Conservation (phyloP, 2,329 filamentous ascomycete genomes). For the Colletotrichum karsti region DNA sequence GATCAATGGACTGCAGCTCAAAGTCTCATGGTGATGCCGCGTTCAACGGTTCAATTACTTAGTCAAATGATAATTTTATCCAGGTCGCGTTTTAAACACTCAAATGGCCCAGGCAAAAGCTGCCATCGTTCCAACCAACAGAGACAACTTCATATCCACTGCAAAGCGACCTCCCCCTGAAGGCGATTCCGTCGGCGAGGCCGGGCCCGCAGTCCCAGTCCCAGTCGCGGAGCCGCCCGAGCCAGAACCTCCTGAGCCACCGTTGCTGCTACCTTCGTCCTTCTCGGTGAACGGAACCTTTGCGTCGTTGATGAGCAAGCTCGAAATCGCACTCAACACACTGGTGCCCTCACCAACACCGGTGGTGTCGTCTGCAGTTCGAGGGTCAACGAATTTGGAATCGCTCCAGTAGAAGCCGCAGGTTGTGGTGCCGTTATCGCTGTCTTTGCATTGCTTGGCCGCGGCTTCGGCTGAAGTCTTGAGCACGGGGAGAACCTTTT, state of each 20-base stretch:
- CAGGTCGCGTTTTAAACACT: too few species aligned
- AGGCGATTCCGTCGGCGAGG: background rate
- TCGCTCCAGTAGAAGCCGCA: constrained; percentile 59
- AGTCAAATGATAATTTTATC: too few species aligned
- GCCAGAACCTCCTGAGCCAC: background rate
- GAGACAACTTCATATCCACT: background rate
- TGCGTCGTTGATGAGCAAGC: constrained; percentile 40
- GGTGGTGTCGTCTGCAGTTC: constrained; percentile 53
- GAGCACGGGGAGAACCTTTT: constrained; percentile 54
- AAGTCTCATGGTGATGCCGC: too few species aligned
- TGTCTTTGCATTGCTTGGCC: constrained; percentile 56
- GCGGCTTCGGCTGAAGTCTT: constrained; percentile 57
- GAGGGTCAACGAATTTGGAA: constrained; percentile 37
- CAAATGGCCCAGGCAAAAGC: background rate
- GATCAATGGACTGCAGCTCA: too few species aligned
- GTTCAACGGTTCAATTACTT: too few species aligned
- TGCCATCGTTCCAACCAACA: background rate
- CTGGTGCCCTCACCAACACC: constrained; percentile 58
- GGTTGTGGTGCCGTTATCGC: constrained; percentile 42
- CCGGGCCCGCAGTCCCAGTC: background rate
- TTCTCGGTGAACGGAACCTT: background rate
- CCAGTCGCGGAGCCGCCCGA: background rate
- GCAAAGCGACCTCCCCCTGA: background rate
- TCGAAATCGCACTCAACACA: constrained; percentile 51
- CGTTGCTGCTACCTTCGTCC: background rate